Base-by-base conservation (phyloP, 1,139 yeast genomes). In the Debaryomyces sp. region DNA sequence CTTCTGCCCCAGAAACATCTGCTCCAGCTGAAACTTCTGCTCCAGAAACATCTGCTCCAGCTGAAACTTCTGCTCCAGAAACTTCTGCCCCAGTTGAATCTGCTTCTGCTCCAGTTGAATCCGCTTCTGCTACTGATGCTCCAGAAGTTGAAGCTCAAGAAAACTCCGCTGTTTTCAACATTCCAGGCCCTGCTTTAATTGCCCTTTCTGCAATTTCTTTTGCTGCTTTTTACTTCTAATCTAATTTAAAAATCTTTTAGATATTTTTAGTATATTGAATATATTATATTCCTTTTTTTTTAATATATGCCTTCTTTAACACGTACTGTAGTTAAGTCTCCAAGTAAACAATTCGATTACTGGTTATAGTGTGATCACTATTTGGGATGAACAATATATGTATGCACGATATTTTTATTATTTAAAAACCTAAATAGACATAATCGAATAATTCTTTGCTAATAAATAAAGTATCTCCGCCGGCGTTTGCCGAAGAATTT, bases 1-100 rank as follows among this genome's bases (percentile, higher is more conserved):
- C 41, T 35, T 36, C 46, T 13, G 46, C 43, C n/a, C 42, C 35
- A 36, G 36, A 13, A 33, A 10, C 36, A 2, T 17, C 23, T 5
- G 22, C 36, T 17, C 36, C 21, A 18, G 34, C 41, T 6, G 12
- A 13, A 21, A 21, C 23, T n/a, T 13, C 33, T 12, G 36, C 34
- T 5, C 23, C 41, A 6, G 12, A 13, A 30, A 9, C 37, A 5
- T 34, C 24, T 18, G 37, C 37, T n/a, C 24, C 37, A 18, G 37
- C 15, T 34, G 13, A 34, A 18, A 15, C 30, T 6, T 38, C 41
- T 23, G 41, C 24, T 6, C 22, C 27, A 17, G 24, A 39, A 27
- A 12, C 18, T 3, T 12, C 41, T 23, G 30, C 24, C 2, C 10
- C 41, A 12, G 13, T 10, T 13, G 13, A 33, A 33, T 24, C 26